phyloP scores from a whole-genome alignment of 352 stramenopile genomes.

The Pythium sp. region DNA sequence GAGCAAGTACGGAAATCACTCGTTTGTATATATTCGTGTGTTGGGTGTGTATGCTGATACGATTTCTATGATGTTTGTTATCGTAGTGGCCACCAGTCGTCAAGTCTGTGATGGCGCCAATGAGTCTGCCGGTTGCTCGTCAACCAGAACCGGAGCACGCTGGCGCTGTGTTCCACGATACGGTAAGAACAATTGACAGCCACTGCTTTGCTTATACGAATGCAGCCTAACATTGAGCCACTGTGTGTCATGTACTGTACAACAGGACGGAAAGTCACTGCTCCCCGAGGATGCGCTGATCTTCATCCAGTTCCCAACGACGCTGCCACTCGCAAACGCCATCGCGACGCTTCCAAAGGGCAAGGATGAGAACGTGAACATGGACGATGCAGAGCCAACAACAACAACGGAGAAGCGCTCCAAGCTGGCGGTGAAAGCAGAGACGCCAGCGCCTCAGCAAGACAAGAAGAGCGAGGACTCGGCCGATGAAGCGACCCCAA shows the following conservation, averaged over 20 bases:
- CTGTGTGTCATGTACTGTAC: not conserved
- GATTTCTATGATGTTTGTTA: not conserved
- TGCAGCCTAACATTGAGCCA: not conserved
- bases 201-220: too few relatives aligned
- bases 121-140: constrained; percentile 70
- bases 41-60: not conserved
- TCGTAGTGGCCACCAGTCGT: constrained; percentile 71
- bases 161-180: constrained; percentile 68
- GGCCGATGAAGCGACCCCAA: constrained; percentile 5
- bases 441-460: not conserved
- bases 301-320: constrained; percentile 84
- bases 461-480: constrained; percentile 12
- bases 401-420: constrained; percentile 7
- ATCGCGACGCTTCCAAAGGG: constrained; percentile 28
- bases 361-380: constrained; percentile 28
- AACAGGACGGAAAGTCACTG: constrained; percentile 43
- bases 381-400: constrained; percentile 14
- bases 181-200: constrained; percentile 7
- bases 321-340: constrained; percentile 62
- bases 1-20: constrained; percentile 25
- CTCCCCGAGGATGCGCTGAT: constrained; percentile 68
- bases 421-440: constrained; percentile 16
- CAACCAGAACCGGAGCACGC: constrained; percentile 57
- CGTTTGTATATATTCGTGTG: too few relatives aligned
- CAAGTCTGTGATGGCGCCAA: constrained; percentile 80